Conservation (phyloP, 768 basidiomycete species). For the Boletus rubroflammeus region DNA sequence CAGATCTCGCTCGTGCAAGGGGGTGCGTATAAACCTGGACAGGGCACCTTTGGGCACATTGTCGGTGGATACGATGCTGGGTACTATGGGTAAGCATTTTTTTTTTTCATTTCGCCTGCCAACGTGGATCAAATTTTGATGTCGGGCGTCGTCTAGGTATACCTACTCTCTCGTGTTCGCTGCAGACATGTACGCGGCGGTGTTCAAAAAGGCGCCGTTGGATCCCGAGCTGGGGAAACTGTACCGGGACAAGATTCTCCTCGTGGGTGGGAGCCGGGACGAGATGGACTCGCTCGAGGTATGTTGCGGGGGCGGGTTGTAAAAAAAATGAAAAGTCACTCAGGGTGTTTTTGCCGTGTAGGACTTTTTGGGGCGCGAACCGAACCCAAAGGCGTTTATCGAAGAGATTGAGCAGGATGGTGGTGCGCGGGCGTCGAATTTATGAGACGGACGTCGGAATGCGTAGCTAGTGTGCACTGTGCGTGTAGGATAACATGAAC, state of each 20-base stretch:
- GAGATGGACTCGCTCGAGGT: constrained; percentile 67
- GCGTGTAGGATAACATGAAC: neutral
- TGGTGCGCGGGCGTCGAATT: neutral
- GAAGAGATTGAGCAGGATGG: constrained; percentile 48
- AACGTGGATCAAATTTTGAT: neutral
- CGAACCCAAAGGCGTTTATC: constrained; percentile 73
- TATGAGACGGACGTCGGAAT: neutral
- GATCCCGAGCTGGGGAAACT: constrained; percentile 59
- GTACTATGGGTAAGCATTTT: constrained; percentile 52
- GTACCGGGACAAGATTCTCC: constrained; percentile 76
- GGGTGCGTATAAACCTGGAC: constrained; percentile 57
- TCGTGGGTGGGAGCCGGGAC: constrained; percentile 68
- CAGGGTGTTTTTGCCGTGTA: constrained; percentile 21
- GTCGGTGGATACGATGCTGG: constrained; percentile 68
- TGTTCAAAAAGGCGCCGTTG: constrained; percentile 80
- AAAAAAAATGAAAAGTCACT: neutral
- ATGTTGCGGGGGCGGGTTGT: neutral
- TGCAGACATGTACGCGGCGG: constrained; percentile 60
- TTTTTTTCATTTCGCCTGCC: neutral
- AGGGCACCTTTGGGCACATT: constrained; percentile 74
- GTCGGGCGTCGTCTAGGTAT: constrained; percentile 37
- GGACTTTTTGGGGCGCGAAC: constrained; percentile 76
- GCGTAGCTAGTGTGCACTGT: too few relatives aligned
- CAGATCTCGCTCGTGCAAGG: constrained; percentile 66
- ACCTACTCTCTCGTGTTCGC: constrained; percentile 70